Evolutionary conservation across 345 rosid species (phyloP), one percentile per base, ranked within the genome.

Genomic region (Euphorbia pulcherrima): DNA sequence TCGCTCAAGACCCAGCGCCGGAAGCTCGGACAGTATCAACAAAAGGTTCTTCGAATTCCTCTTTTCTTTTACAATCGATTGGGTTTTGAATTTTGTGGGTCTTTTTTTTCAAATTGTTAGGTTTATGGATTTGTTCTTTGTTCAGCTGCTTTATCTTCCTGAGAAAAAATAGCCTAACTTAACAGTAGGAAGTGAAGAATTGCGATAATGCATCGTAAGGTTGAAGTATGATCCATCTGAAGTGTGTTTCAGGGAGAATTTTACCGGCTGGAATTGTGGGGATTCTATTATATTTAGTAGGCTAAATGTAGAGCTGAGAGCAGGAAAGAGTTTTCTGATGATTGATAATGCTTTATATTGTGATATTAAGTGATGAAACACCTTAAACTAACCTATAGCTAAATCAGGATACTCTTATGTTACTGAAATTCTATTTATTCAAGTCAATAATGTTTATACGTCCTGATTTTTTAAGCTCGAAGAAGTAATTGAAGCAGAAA

Each of bases 1-100:
- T 87, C 95, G 63, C 96, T 94, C 75, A 94, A 94, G 81, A 91
- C 96, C 75, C 96, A 91, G 74, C 78, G 97, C 46, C 96, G 99
- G 62, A 94, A 94, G 80, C 96, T 94, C 72, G 97, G 78, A 23
- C 86, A 88, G 48, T 89, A 89, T 65, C 99, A 94, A 78, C 96
- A 78, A 70, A 88, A 88, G 97, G 97, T 93, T 64, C 60, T 26
- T 51, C 56, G 54, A 56, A 16, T 16, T 23, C 30, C 14, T 58
- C 7, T 39, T 17, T n/a, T 1, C 14, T 53, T 13, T 24, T 0
- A 44, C 11, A 14, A 4, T 11, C 2, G 10, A 10, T 30, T 27
- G 33, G 27, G 24, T 18, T 44, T 41, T n/a, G 20, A 23, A 18
- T 62, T 68, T 29, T 16, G 6, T 67, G 18, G n/a, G 0, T 70